A percentile compares a stretch with the other conserved stretches of the same genome.
Evolutionary conservation across 192 early-diverging fungal genomes (phyloP).

Genomic region (Jimgerdemannia flammicorona): DNA sequence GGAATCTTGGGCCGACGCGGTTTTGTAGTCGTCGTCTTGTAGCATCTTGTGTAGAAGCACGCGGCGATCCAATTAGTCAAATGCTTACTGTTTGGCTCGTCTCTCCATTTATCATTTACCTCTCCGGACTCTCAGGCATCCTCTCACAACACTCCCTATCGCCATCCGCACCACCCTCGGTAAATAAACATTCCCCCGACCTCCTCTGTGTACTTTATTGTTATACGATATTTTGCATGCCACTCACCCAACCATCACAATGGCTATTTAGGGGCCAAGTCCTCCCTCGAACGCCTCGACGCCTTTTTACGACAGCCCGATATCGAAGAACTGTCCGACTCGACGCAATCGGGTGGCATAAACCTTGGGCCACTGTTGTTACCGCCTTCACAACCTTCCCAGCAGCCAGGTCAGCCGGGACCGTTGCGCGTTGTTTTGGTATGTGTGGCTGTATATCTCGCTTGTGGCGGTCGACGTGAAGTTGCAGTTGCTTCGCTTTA

Average conservation of each 20-base stretch:
- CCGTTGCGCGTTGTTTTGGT: background rate
- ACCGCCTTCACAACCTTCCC: background rate
- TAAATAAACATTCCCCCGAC: background rate
- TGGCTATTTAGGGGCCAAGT: conserved; percentile 39
- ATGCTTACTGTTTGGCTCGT: background rate
- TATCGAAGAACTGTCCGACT: conserved; percentile 39
- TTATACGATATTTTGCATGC: background rate
- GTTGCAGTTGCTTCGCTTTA: background rate
- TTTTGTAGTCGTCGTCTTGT: background rate
- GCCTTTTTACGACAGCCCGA: conserved; percentile 58
- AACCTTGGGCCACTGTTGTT: background rate
- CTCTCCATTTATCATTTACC: background rate
- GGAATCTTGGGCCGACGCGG: background rate
- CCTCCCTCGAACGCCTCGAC: conserved; percentile 55
- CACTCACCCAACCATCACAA: background rate
- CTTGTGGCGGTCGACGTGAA: background rate
- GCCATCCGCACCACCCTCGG: conserved; percentile 51
- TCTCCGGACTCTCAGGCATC: conserved; percentile 38
- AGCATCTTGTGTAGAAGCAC: background rate
- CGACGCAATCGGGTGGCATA: background rate
- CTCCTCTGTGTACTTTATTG: background rate
- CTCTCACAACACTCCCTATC: conserved; percentile 60
- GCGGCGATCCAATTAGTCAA: background rate
- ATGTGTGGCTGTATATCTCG: background rate
- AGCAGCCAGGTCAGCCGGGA: background rate